A percentile compares a stretch with the other conserved stretches of the same genome.
phyloP scores from a whole-genome alignment of 2,329 filamentous ascomycete species.

The Aphanocladium album region DNA sequence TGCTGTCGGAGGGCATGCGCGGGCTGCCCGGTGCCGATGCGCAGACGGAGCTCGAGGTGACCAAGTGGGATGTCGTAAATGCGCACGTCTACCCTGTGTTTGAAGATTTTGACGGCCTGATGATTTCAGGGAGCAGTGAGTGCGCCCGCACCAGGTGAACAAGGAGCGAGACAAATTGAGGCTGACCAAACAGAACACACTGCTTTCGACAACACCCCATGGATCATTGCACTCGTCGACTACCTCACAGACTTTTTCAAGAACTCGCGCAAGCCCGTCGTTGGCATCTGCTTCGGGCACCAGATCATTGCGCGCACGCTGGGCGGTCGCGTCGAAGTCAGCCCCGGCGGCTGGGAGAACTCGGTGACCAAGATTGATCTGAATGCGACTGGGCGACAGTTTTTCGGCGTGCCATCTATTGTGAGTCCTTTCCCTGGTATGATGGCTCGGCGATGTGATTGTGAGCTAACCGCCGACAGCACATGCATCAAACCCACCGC shows the following conservation, averaged over 20 bases:
- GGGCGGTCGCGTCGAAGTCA: slow-evolving; percentile 32
- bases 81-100: slow-evolving; percentile 23
- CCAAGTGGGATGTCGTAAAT: slow-evolving; percentile 27
- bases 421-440: slow-evolving; percentile 15
- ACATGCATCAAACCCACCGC: slow-evolving; percentile 44
- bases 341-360: slow-evolving; percentile 40
- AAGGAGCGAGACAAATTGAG: too few species aligned
- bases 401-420: slow-evolving; percentile 34
- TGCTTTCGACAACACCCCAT: slow-evolving; percentile 37
- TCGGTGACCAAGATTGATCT: slow-evolving; percentile 37
- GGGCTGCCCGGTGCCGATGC: slow-evolving; percentile 17
- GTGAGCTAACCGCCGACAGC: slow-evolving; percentile 20
- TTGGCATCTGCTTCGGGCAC: slow-evolving; percentile 46
- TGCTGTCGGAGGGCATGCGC: slow-evolving; percentile 23
- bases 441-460: too few species aligned
- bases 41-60: slow-evolving; percentile 21
- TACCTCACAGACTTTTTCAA: slow-evolving; percentile 29
- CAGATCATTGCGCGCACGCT: slow-evolving; percentile 42
- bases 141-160: not conserved
- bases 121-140: slow-evolving; percentile 31
- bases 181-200: slow-evolving; percentile 27
- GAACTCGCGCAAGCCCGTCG: slow-evolving; percentile 28
- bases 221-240: slow-evolving; percentile 39
- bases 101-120: slow-evolving; percentile 25
- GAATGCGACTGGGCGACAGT: slow-evolving; percentile 33